Percentiles rank a stretch among this genome's conserved stretches.
phyloP scores from a whole-genome alignment of 345 rosid genomes.

The Garcia nutans region DNA sequence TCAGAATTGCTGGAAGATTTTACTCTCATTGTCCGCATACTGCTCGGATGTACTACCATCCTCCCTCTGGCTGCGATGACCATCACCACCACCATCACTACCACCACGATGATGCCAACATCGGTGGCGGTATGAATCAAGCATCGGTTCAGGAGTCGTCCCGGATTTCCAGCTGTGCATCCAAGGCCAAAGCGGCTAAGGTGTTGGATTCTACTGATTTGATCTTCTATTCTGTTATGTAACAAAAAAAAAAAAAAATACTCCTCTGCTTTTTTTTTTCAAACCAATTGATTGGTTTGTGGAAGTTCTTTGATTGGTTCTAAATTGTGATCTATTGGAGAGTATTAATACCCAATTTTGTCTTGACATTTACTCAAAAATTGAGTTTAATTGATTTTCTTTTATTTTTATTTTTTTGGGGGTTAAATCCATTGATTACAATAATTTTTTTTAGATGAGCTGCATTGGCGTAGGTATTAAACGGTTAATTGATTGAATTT shows the following conservation, averaged over 20 bases:
- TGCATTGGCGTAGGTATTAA: too few species aligned
- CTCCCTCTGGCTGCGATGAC: slow-evolving; percentile 40
- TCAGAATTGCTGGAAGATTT: slow-evolving; percentile 51
- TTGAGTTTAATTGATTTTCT: background rate
- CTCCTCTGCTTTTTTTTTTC: background rate
- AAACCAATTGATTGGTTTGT: background rate
- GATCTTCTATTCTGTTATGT: slow-evolving; percentile 27
- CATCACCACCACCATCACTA: slow-evolving; percentile 13
- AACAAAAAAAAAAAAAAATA: background rate
- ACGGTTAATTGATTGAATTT: too few species aligned
- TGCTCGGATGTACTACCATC: slow-evolving; percentile 55
- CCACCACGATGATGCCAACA: slow-evolving; percentile 12
- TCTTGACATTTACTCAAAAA: background rate
- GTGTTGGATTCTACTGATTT: slow-evolving; percentile 22
- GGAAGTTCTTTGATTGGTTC: background rate
- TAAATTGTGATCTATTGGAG: background rate
- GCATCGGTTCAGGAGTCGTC: slow-evolving; percentile 1
- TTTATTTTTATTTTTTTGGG: too few species aligned
- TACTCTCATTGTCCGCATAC: slow-evolving; percentile 70
- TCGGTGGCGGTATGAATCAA: background rate
- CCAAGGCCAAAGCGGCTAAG: slow-evolving; percentile 24
- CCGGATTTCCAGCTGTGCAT: slow-evolving; percentile 2
- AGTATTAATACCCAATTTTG: background rate
- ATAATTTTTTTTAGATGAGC: too few species aligned
- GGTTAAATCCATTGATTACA: too few species aligned